A percentile compares a stretch with the other conserved stretches of the same genome.
These are phyloP conservation scores for Phaffia rhodozyma DNA, from an alignment of 1,284 basidiomycete species.

Conservation along the genomic window DNA sequence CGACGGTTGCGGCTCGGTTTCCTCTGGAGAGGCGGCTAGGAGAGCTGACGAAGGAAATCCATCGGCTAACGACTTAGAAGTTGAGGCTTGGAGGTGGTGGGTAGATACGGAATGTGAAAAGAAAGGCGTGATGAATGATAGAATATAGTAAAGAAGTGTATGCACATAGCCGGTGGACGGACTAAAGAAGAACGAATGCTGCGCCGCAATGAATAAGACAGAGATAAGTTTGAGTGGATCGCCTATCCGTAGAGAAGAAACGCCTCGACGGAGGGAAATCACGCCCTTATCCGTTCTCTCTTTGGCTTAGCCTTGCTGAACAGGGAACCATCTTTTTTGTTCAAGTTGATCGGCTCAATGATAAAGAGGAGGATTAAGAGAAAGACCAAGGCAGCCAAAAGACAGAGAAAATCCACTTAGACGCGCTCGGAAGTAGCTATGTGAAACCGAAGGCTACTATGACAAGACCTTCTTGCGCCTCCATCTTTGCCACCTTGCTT, in stretches of 20 bases:
- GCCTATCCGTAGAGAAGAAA: not conserved
- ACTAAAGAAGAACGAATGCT: too few species aligned
- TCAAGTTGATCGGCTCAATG: not conserved
- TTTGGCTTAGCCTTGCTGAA: too few species aligned
- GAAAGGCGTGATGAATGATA: too few species aligned
- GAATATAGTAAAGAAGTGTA: too few species aligned
- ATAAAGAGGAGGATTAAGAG: not conserved
- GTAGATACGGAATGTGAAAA: not conserved
- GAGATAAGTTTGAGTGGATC: constrained; percentile 24
- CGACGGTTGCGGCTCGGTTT: constrained; percentile 25
- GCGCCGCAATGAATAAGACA: not conserved
- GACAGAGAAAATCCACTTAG: constrained; percentile 9
- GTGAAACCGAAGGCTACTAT: too few species aligned
- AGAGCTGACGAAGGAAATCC: constrained; percentile 32
- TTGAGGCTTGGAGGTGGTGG: not conserved
- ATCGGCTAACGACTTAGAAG: constrained; percentile 17
- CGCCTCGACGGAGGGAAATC: too few species aligned
- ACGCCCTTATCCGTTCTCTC: too few species aligned
- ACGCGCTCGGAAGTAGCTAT: constrained; percentile 23
- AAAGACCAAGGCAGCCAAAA: not conserved
- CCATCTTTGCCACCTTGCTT: too few species aligned
- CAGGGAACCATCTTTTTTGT: too few species aligned
- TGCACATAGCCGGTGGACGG: too few species aligned
- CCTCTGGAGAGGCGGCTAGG: constrained; percentile 33
- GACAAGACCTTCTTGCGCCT: too few species aligned